Percentiles rank a stretch among this genome's conserved stretches.
These are phyloP conservation scores for Yarrowia sp. DNA, from an alignment of 805 yeast genomes.

Conservation along the genomic window DNA sequence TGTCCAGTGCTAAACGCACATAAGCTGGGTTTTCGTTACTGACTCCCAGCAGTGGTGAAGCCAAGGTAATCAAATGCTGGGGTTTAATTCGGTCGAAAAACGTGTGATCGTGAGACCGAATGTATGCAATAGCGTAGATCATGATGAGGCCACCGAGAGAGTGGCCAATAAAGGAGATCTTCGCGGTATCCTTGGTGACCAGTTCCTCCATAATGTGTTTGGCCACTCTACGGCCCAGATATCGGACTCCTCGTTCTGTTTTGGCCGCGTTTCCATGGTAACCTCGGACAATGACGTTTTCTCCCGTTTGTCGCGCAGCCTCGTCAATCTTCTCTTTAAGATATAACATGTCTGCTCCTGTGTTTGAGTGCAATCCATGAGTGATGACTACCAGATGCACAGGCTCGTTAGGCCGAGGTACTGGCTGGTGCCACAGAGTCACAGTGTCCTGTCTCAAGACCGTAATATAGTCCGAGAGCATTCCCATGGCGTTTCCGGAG, in stretches of 20 bases:
- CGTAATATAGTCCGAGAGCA: conserved; percentile 41
- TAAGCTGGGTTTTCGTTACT: conserved; percentile 86
- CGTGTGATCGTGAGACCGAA: conserved; percentile 66
- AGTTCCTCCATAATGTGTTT: conserved; percentile 68
- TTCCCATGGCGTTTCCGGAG: conserved; percentile 11
- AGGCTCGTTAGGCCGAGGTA: conserved; percentile 58
- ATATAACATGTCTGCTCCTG: conserved; percentile 88
- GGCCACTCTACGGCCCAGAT: conserved; percentile 81
- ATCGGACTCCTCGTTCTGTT: conserved; percentile 87
- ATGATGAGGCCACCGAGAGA: conserved; percentile 94
- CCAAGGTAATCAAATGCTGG: conserved; percentile 78
- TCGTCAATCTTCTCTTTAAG: conserved; percentile 79
- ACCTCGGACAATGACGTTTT: conserved; percentile 81
- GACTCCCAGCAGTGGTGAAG: conserved; percentile 89
- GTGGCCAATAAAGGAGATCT: conserved; percentile 88
- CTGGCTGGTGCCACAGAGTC: conserved; percentile 79
- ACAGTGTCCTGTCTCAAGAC: conserved; percentile 61
- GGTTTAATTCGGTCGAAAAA: conserved; percentile 72
- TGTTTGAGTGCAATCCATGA: conserved; percentile 91
- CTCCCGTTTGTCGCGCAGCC: conserved; percentile 54
- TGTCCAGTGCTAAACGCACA: conserved; percentile 80
- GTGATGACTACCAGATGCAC: conserved; percentile 85
- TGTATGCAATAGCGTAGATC: conserved; percentile 86
- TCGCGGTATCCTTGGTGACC: conserved; percentile 56
- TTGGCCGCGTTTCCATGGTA: conserved; percentile 83